A percentile compares a stretch with the other conserved stretches of the same genome.
These are phyloP conservation scores for Candida sanyaensis DNA, from an alignment of 1,139 yeast genomes.

Conservation along the genomic window DNA sequence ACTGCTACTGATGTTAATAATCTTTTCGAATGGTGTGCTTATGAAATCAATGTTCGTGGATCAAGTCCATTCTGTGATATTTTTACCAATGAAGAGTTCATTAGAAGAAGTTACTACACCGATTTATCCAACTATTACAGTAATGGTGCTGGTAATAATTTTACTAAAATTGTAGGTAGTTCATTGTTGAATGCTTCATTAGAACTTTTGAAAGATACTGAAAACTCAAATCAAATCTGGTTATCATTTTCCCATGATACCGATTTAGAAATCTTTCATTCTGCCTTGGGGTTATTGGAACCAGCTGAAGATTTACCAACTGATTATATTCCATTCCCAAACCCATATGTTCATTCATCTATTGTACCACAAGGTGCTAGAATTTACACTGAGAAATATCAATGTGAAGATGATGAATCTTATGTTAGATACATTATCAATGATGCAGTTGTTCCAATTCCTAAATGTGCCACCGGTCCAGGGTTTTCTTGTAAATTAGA, in stretches of 20 bases:
- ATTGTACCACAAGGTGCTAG: constrained; percentile 62
- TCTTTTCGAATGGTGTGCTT: constrained; percentile 52
- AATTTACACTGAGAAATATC: constrained; percentile 48
- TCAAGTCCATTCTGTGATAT: constrained; percentile 48
- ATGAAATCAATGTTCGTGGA: constrained; percentile 54
- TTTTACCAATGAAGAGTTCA: constrained; percentile 51
- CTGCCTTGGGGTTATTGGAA: constrained; percentile 53
- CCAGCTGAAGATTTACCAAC: constrained; percentile 21
- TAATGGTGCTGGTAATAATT: constrained; percentile 52
- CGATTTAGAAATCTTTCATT: constrained; percentile 50
- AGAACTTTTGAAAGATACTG: constrained; percentile 35
- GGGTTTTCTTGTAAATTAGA: constrained; percentile 56
- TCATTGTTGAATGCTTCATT: constrained; percentile 51
- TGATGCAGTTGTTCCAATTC: constrained; percentile 59
- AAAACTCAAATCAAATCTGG: constrained; percentile 32
- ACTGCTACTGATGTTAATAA: constrained; percentile 40
- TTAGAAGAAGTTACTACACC: constrained; percentile 31
- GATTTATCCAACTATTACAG: constrained; percentile 50
- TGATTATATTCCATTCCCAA: constrained; percentile 36
- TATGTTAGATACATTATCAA: constrained; percentile 54
- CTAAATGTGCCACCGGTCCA: constrained; percentile 53
- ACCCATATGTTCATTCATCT: constrained; percentile 46
- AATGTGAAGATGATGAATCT: constrained; percentile 36
- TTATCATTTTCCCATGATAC: constrained; percentile 62
- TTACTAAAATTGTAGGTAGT: constrained; percentile 46